Conservation (phyloP, 1,284 basidiomycete species). For the Austropuccinia psidii region DNA sequence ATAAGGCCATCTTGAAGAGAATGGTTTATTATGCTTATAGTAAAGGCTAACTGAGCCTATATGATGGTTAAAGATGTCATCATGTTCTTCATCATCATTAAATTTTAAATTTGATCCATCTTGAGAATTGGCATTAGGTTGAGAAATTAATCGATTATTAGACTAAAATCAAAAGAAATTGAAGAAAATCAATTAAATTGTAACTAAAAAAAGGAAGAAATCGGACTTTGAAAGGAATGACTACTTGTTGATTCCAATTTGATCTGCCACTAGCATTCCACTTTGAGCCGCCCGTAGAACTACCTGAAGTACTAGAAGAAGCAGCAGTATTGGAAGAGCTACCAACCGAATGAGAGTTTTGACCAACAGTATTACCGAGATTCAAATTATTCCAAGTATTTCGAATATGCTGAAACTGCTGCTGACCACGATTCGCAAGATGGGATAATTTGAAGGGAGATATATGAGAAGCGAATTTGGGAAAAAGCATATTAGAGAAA, state of each 20-base stretch:
- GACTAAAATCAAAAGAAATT: not conserved
- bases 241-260: slow-evolving; percentile 35
- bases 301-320: slow-evolving; percentile 16
- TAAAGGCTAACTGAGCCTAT: slow-evolving; percentile 2
- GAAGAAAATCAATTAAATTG: not conserved
- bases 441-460: slow-evolving; percentile 36
- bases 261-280: slow-evolving; percentile 34
- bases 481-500: slow-evolving; percentile 23
- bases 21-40: slow-evolving; percentile 17
- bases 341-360: slow-evolving; percentile 7
- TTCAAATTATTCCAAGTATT: slow-evolving; percentile 30
- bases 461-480: slow-evolving; percentile 29
- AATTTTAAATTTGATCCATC: slow-evolving; percentile 12
- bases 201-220: not conserved
- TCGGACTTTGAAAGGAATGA: not conserved
- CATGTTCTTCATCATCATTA: slow-evolving; percentile 27
- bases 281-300: slow-evolving; percentile 18
- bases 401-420: slow-evolving; percentile 22
- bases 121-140: slow-evolving; percentile 10
- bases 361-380: slow-evolving; percentile 21
- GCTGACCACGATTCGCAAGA: slow-evolving; percentile 31
- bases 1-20: slow-evolving; percentile 29
- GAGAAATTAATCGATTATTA: slow-evolving; percentile 24
- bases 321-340: slow-evolving; percentile 13
- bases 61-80: not conserved